phyloP scores from a whole-genome alignment of 1,139 yeast species.

The Candida tetrigidarum region DNA sequence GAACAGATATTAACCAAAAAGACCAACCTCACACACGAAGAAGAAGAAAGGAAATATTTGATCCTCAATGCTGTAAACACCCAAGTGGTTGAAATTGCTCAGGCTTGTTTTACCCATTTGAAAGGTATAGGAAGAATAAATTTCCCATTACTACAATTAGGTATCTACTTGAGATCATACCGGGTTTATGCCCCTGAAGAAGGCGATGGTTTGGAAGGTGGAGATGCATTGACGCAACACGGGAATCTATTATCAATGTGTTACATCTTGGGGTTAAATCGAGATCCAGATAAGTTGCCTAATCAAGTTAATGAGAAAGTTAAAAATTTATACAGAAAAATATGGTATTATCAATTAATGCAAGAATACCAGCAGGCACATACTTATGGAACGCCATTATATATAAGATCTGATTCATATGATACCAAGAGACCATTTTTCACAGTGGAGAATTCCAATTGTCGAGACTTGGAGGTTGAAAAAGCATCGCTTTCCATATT shows the following conservation, averaged over 20 bases:
- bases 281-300: slow-evolving; percentile 39
- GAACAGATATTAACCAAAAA: slow-evolving; percentile 26
- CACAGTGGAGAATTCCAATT: slow-evolving; percentile 16
- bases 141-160: slow-evolving; percentile 33
- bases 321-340: slow-evolving; percentile 48
- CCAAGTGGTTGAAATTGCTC: slow-evolving; percentile 31
- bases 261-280: slow-evolving; percentile 46
- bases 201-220: slow-evolving; percentile 51
- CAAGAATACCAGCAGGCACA: slow-evolving; percentile 38
- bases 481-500: slow-evolving; percentile 20
- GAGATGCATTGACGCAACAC: slow-evolving; percentile 41
- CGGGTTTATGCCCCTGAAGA: slow-evolving; percentile 54
- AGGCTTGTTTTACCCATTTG: slow-evolving; percentile 32
- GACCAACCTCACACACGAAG: slow-evolving; percentile 20
- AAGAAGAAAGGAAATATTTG: slow-evolving; percentile 35
- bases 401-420: slow-evolving; percentile 32
- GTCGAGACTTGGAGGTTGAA: slow-evolving; percentile 21
- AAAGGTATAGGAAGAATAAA: slow-evolving; percentile 28
- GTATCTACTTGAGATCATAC: slow-evolving; percentile 48
- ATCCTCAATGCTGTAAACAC: slow-evolving; percentile 32
- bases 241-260: slow-evolving; percentile 47
- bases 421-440: slow-evolving; percentile 44
- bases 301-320: slow-evolving; percentile 24
- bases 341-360: slow-evolving; percentile 50
- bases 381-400: slow-evolving; percentile 44